Evolutionary conservation across 2,329 filamentous ascomycete genomes (phyloP), one percentile per base, ranked within the genome.

Genomic region (Arthrobotrys conoides): DNA sequence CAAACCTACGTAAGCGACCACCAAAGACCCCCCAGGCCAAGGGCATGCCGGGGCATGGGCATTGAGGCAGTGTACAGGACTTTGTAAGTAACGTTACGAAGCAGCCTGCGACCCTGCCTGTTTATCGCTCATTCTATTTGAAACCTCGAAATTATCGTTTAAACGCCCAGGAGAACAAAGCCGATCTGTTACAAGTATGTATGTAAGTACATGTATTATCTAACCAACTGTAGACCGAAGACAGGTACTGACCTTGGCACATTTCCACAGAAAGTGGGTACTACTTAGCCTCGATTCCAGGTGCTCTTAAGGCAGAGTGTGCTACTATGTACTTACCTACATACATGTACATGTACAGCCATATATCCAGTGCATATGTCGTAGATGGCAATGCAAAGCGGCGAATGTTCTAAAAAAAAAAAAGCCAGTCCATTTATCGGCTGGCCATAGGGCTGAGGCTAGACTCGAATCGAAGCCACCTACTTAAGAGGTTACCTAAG

Each of bases 91-190:
- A 30, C 27, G 3, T 30, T 30, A 30, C 16, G 12, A 27, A 65
- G 61, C 24, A 48, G 27, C 18, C 57, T 63, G 51, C 38, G n/a
- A n/a, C n/a, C n/a, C n/a, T n/a, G n/a, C n/a, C n/a, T n/a, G n/a
- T n/a, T 9, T 44, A 16, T 18, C 24, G 20, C n/a, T 61, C 51
- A 27, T 72, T 53, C 61, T 61, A 73, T 67, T 51, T 61, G 70
- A 73, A 73, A 72, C 69, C 51, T 66, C 41, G 49, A 66, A 66
- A 72, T 30, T 30, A n/a, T n/a, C n/a, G n/a, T n/a, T 65, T 57
- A 73, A 44, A 33, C 49, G 24, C 59, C 48, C 30, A 36, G 36
- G 44, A 65, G 36, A 22, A 22, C 36, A 38, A 18, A 12, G 70
- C 20, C 38, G 69, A 72, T 72, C 69, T 59, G 61, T 66, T 33